Base-by-base conservation (phyloP, 2,329 filamentous ascomycete species). In the Verticillium isaacii region DNA sequence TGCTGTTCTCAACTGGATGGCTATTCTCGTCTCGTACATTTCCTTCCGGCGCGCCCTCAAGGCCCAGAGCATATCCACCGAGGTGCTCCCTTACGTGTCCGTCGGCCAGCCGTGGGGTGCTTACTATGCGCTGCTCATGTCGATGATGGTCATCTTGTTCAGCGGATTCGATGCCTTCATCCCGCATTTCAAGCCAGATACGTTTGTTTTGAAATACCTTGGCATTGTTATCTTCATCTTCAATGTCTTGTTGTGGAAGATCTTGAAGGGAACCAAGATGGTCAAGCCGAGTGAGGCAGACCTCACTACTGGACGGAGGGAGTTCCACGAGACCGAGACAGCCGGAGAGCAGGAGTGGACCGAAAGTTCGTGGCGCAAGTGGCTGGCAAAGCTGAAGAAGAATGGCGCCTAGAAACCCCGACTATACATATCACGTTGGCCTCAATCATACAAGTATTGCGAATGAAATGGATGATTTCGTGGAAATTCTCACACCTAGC, bases 1-100 rank as follows among this genome's bases (percentile, higher is more conserved):
- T 1, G 88, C 91, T 68, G 81, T 92, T 15, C 88, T 92, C 75
- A 90, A 90, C 71, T 92, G 89, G 75, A 81, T 82, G 50, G 85
- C 87, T 66, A 88, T 91, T 15, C 70, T 78, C 0, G 63, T 77
- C 4, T 74, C 73, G 17, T 77, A 79, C 65, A 68, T 80, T 6
- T 67, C 66, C 14, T 79, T 80, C 67, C 70, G 72, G 23, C 65
- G 69, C 7, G 78, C 69, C 6, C 71, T 77, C 61, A 71, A 71
- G 60, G 75, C 69, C 0, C 78, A 79, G 64, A 71, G 71, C 14
- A 72, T 79, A 15, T 62, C 71, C 0, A 65, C 72, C 1, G 60
- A 65, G 6, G 63, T 66, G 19, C 69, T 80, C 60, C 77, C 77
- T 1, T 80, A 79, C 59, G 65, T 69, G 6, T 75, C 74, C 25